Base-by-base conservation (phyloP, 2,329 filamentous ascomycete species). In the Sphaerulina populicola region DNA sequence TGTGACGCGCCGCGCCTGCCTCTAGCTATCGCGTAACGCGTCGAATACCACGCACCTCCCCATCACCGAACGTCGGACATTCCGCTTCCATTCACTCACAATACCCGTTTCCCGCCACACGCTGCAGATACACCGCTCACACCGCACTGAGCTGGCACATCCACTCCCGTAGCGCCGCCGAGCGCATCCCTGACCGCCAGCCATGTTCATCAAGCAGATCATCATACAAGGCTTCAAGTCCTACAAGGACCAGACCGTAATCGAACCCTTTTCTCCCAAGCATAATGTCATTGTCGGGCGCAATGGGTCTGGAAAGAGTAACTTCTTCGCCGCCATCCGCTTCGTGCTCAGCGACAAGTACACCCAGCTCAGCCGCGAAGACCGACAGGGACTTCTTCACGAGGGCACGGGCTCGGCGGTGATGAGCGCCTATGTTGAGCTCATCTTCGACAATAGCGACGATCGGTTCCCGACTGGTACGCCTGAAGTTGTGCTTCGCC, bases 141-240 rank as follows among this genome's bases (percentile, higher is more conserved):
- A 36, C 15, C 33, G 30, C 39, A 41, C 9, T 18, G 30, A 35
- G 29, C 46, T 49, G 46, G 46, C 39, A 33, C 27, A 42, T 10
- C 10, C 31, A 9, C 31, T 14, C 27, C 18, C 6, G 5, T n/a
- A 30, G 46, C 46, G 46, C 46, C 39, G 10, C n/a, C 36, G 39
- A 49, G 46, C 46, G 46, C 46, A 27, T 27, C 3, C 44, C 44
- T 21, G 12, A 36, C 52, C 44, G 35, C 27, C 48, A 49, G 39
- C 27, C 23, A 95, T 96, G 90, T 93, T 94, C 76, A 96, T 98
- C 79, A 98, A 98, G 72, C 93, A 98, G 76, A 96, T 97, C 71
- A 97, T 96, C 71, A 97, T 98, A 68, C 93, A 98, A 72, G 93
- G 93, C 82, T 98, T 98, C 75, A 98, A 98, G 41, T 50, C 57